phyloP scores from a whole-genome alignment of 2,329 filamentous ascomycete species.

The Trichoderma sp. region DNA sequence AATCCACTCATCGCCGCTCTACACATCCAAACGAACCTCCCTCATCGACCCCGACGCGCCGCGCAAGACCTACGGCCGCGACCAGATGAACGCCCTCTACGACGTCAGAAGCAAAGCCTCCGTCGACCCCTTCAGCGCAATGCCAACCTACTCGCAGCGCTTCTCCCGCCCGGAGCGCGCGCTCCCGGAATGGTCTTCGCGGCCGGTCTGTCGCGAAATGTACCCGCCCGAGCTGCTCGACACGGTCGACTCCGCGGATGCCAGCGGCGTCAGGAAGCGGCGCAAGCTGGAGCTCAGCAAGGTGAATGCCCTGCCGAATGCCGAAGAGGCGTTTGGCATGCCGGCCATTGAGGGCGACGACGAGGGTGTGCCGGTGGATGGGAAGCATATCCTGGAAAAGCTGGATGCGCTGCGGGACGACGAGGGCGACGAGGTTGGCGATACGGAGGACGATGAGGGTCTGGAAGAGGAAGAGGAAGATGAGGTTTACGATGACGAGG shows the following conservation, averaged over 20 bases:
- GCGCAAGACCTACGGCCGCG: conserved; percentile 54
- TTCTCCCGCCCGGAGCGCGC: conserved; percentile 55
- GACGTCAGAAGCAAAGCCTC: conserved; percentile 57
- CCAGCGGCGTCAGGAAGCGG: conserved; percentile 44
- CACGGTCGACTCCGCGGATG: conserved; percentile 49
- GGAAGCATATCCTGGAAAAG: conserved; percentile 46
- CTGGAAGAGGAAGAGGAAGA: conserved; percentile 50
- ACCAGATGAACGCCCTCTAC: conserved; percentile 60
- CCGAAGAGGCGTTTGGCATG: conserved; percentile 53
- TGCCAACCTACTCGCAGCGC: conserved; percentile 60
- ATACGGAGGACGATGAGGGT: conserved; percentile 54
- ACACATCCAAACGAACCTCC: conserved; percentile 55
- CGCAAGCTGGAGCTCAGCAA: conserved; percentile 49
- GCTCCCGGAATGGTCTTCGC: conserved; percentile 55
- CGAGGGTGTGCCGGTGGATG: conserved; percentile 37
- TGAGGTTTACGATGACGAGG: conserved; percentile 58
- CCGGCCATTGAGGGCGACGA: conserved; percentile 34
- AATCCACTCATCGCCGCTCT: conserved; percentile 56
- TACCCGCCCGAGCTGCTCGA: conserved; percentile 59
- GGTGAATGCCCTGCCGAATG: conserved; percentile 51
- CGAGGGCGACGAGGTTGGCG: conserved; percentile 51
- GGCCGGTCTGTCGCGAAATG: conserved; percentile 54
- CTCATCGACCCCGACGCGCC: conserved; percentile 44
- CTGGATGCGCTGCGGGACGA: conserved; percentile 53
- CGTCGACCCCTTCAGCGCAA: conserved; percentile 58